These are phyloP conservation scores for Phytopythium sindhum DNA, from an alignment of 352 stramenopile species.

Conservation along the genomic window DNA sequence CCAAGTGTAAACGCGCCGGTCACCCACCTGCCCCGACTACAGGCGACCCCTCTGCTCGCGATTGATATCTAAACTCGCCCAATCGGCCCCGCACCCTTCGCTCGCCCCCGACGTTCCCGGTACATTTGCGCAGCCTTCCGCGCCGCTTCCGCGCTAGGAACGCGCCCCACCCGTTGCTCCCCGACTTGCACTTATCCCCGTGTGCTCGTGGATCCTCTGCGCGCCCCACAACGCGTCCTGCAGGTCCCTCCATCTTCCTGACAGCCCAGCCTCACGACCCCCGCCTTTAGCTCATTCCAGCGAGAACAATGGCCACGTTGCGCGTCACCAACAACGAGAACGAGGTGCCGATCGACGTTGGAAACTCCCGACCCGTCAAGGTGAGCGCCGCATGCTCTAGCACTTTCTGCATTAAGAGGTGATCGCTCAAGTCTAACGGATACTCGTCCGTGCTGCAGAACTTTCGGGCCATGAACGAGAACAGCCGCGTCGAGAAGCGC, in stretches of 20 bases:
- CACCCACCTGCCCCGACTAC: not conserved
- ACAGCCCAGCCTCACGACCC: slow-evolving; percentile 8
- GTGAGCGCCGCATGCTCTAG: slow-evolving; percentile 13
- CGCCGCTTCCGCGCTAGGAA: not conserved
- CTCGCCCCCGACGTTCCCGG: not conserved
- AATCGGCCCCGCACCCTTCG: not conserved
- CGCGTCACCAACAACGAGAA: slow-evolving; percentile 69
- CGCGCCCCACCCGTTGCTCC: not conserved
- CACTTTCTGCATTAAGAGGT: too few relatives aligned
- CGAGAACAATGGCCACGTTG: slow-evolving; percentile 23
- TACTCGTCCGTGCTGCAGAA: slow-evolving; percentile 8
- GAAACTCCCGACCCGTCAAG: slow-evolving; percentile 44
- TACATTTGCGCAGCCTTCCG: slow-evolving; percentile 5
- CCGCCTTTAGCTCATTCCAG: slow-evolving; percentile 4
- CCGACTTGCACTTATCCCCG: not conserved
- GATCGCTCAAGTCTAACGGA: not conserved
- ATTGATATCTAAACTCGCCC: slow-evolving; percentile 6
- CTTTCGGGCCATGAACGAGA: slow-evolving; percentile 42
- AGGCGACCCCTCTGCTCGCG: slow-evolving; percentile 3
- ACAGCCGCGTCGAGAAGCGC: slow-evolving; percentile 54
- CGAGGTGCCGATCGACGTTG: slow-evolving; percentile 39
- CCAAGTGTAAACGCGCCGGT: slow-evolving; percentile 12
- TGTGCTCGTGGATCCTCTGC: not conserved
- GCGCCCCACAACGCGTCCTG: not conserved
- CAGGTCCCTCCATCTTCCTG: not conserved